A percentile compares a stretch with the other conserved stretches of the same genome.
phyloP scores from a whole-genome alignment of 2,329 filamentous ascomycete species.

The Monosporascus cannonballus region DNA sequence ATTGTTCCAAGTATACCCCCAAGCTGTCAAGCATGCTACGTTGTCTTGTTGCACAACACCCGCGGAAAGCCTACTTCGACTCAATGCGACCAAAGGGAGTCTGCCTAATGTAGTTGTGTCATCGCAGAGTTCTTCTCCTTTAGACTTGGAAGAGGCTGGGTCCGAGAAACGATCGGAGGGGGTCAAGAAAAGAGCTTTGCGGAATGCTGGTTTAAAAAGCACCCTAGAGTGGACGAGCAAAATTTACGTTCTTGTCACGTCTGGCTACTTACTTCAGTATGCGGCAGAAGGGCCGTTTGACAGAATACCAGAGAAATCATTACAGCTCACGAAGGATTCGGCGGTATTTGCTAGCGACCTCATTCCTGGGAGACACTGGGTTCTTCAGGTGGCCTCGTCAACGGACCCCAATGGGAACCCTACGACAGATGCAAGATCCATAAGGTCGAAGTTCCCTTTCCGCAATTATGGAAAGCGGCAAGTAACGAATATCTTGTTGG shows the following conservation, averaged over 20 bases:
- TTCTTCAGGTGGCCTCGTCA: constrained; percentile 66
- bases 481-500: constrained; percentile 61
- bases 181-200: constrained; percentile 38
- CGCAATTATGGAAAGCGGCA: constrained; percentile 50
- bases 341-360: constrained; percentile 76
- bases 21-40: constrained; percentile 69
- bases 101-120: constrained; percentile 28
- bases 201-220: constrained; percentile 33
- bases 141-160: constrained; percentile 22
- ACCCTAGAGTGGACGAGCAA: constrained; percentile 63
- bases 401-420: constrained; percentile 52
- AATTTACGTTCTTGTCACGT: constrained; percentile 64
- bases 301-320: constrained; percentile 65
- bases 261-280: constrained; percentile 72
- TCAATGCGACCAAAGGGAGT: constrained; percentile 46
- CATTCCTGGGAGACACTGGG: constrained; percentile 75
- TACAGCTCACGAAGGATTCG: constrained; percentile 67
- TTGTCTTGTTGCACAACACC: constrained; percentile 62
- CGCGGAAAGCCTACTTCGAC: constrained; percentile 62
- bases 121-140: constrained; percentile 16
- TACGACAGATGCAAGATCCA: constrained; percentile 47
- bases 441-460: constrained; percentile 60
- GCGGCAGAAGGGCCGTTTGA: constrained; percentile 63
- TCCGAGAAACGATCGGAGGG: constrained; percentile 33
- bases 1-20: constrained; percentile 80